These are phyloP conservation scores for Anaeramoeba ignava DNA, from an alignment of 78 protist species.

Conservation along the genomic window DNA sequence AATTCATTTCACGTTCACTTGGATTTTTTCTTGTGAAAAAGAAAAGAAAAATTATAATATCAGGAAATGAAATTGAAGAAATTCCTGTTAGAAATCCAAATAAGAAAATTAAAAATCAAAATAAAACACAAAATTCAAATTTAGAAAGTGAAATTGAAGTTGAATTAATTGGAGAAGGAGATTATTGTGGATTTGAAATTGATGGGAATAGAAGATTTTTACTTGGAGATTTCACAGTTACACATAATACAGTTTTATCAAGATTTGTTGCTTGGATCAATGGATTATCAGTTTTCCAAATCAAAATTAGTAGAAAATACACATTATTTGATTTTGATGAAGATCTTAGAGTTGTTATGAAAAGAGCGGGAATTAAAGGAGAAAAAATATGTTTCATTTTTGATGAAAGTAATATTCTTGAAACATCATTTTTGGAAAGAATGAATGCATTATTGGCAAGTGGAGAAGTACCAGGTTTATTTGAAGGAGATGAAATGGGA, in stretches of 20 bases:
- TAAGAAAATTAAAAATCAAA: too few relatives aligned
- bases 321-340: conserved; percentile 76
- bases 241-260: conserved; percentile 69
- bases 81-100: too few relatives aligned
- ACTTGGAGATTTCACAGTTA: too few relatives aligned
- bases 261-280: conserved; percentile 79
- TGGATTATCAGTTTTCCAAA: conserved; percentile 50
- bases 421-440: conserved; percentile 84
- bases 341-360: conserved; percentile 75
- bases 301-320: conserved; percentile 54
- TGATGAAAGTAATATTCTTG: conserved; percentile 85
- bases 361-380: conserved; percentile 77
- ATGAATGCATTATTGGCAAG: conserved; percentile 89
- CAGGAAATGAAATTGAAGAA: too few relatives aligned
- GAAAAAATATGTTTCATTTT: conserved; percentile 84
- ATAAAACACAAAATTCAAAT: too few relatives aligned
- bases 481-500: conserved; percentile 79
- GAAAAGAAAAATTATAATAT: too few relatives aligned
- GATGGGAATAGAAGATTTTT: too few relatives aligned
- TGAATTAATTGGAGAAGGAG: not conserved
- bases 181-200: not conserved
- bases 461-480: conserved; percentile 90
- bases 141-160: not conserved
- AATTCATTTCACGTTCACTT: too few relatives aligned
- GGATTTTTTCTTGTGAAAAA: too few relatives aligned